Conservation (phyloP, 306 rosid genomes). For the Senna tora region DNA sequence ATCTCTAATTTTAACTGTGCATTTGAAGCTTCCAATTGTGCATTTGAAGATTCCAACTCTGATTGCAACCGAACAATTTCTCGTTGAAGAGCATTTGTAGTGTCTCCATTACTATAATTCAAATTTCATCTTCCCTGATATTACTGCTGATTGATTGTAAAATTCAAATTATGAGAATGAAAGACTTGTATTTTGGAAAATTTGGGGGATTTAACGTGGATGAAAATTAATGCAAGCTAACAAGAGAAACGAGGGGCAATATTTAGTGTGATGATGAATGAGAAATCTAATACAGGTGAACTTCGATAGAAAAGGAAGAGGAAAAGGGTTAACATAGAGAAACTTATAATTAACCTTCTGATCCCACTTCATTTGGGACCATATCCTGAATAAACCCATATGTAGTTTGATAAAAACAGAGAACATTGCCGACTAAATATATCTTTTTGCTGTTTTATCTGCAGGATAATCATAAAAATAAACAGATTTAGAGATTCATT, state of each 20-base stretch:
- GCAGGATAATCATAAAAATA: constrained; percentile 46
- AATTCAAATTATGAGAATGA: constrained; percentile 22
- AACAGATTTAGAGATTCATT: too few relatives aligned
- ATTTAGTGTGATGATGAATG: constrained; percentile 8
- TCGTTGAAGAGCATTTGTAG: too few relatives aligned
- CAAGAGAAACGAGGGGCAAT: constrained; percentile 29
- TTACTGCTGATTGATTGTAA: neutral
- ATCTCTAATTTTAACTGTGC: too few relatives aligned
- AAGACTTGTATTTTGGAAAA: neutral
- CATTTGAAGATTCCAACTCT: too few relatives aligned
- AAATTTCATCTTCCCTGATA: constrained; percentile 20
- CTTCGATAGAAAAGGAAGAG: constrained; percentile 7
- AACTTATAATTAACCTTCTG: constrained; percentile 58
- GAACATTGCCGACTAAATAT: constrained; percentile 63
- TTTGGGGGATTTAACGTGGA: neutral
- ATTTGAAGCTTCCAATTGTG: too few relatives aligned
- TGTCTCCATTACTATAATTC: too few relatives aligned
- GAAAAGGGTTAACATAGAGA: constrained; percentile 15
- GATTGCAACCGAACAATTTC: too few relatives aligned
- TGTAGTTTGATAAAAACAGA: constrained; percentile 72
- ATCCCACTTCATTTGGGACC: constrained; percentile 80
- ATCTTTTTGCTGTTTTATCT: constrained; percentile 85
- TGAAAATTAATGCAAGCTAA: constrained; percentile 12
- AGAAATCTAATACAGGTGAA: constrained; percentile 27
- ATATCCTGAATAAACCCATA: constrained; percentile 75